Evolutionary conservation across 371 early-diverging fungal genomes (phyloP), one percentile per base, ranked within the genome.

Genomic region (Lichtheimia ramosa): DNA sequence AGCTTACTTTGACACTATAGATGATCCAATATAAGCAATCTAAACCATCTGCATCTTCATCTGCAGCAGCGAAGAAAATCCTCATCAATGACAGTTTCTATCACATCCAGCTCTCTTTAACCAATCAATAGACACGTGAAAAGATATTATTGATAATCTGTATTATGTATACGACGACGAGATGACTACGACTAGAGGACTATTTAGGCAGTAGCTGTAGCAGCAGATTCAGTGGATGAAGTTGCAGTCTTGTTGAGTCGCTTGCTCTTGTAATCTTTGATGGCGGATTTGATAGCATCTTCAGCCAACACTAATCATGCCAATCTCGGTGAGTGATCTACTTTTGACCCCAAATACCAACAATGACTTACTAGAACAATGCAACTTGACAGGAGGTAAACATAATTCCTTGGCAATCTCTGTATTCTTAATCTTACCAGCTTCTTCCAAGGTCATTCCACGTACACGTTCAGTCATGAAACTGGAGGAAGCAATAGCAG

Each of bases 361-460:
- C 5, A 21, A 39, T 54, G 21, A 23, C 46, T 61, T 82, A 91
- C 91, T 95, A n/a, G 96, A 95, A 74, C 99, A 99, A 76, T 99
- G 99, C 25, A 98, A 83, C 83, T 99, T 99, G 62, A 98, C 98
- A 24, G 99, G 99, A 18, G 99, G 99, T 58, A 99, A 71, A 34
- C 88, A 85, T 56, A 99, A 82, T 71, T 98, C 96, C 68, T 91
- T 90, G 43, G 99, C 99, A 75, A 99, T 97, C 50, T 96, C 96
- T 1, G 93, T 95, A 75, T 99, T 99, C 71, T 91, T 96, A 64
- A 99, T 95, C 69, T 89, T 77, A 23, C 88, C 78, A 8, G 96
- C 96, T 61, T 98, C 96, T 42, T 89, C 86, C 48, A 99, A 73
- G 43, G 86, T 90, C 86, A 96, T 77, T 4, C 98, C 98, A 61